Base-by-base conservation (phyloP, 1,139 yeast genomes). In the Blastobotrys capitulatus region DNA sequence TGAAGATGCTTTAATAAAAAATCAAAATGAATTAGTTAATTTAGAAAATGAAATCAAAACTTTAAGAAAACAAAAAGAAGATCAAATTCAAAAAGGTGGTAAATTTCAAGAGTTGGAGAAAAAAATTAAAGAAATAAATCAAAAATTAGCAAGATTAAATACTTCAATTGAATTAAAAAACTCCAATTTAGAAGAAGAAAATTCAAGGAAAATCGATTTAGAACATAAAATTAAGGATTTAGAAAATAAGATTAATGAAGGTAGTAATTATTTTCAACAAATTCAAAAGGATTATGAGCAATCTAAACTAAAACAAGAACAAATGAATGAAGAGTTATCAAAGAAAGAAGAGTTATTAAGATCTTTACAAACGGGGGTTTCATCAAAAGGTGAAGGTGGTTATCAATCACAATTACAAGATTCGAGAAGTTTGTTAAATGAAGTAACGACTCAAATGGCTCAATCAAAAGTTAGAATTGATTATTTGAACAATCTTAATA, bases 351-450 rank as follows among this genome's bases (percentile, higher is more conserved):
- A 90, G 55, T 73, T 90, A 19, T 69, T 88, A 15, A 83, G 95
- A 5, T 82, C 95, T 0, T 73, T 94, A 38, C 82, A 92, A 0
- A 90, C 97, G 0, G 98, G 98, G 59, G 82, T 92, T 13, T 86
- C 97, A 0, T 79, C 95, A 0, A 83, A 81, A 51, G 76, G 82
- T 0, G 86, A 86, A 54, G 83, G 89, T 34, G 97, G 97, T 13
- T 92, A 88, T 64, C 74, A 78, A 50, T 77, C 83, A 2, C 96
- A 89, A 60, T 69, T 89, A 32, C 79, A 80, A 50, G 82, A 79
- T 45, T 83, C 80, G 2, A 84, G 86, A 56, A 76, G 76, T 34
- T 73, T 72, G 42, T 66, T 83, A 3, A 77, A 82, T 48, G 76
- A 76, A 15, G 72, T 82, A 1, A 75, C 76, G 39, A 79, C 85